Evolutionary conservation across 257 asterid species (phyloP).

Genomic region (Cynanchum wilfordii): DNA sequence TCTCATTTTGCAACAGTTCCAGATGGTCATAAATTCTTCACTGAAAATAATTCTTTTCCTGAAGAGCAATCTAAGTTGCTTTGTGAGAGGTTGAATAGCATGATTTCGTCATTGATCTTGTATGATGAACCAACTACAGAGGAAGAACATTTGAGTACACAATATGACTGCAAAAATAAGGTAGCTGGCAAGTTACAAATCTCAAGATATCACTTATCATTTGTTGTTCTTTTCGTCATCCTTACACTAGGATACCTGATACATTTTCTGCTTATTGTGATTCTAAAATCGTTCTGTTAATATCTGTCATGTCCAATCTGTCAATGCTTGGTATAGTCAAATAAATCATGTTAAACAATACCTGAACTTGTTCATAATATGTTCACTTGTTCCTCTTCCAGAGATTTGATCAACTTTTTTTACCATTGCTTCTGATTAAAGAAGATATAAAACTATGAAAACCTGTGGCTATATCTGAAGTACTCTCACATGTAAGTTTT

Average conservation of each 20-base stretch:
- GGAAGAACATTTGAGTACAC: conserved; percentile 24
- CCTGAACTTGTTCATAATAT: not conserved
- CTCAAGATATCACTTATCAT: conserved; percentile 46
- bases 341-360: not conserved
- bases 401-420: not conserved
- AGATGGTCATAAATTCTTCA: conserved; percentile 34
- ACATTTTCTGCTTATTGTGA: conserved; percentile 38
- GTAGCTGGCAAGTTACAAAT: conserved; percentile 76
- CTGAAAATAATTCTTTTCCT: conserved; percentile 27
- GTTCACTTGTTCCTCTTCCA: not conserved
- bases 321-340: conserved; percentile 13
- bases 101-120: conserved; percentile 46
- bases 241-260: conserved; percentile 51
- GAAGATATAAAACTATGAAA: not conserved
- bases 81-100: conserved; percentile 49
- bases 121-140: conserved; percentile 31
- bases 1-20: conserved; percentile 42
- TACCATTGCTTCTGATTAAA: not conserved
- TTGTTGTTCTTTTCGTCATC: conserved; percentile 49
- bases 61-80: conserved; percentile 52
- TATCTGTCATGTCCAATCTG: conserved; percentile 15
- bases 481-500: not conserved
- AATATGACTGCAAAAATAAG: conserved; percentile 48
- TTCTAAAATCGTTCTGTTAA: conserved; percentile 24
- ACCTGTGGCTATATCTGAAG: not conserved